These are phyloP conservation scores for Crithidia thermophila DNA, from an alignment of 208 protist genomes.

Conservation along the genomic window DNA sequence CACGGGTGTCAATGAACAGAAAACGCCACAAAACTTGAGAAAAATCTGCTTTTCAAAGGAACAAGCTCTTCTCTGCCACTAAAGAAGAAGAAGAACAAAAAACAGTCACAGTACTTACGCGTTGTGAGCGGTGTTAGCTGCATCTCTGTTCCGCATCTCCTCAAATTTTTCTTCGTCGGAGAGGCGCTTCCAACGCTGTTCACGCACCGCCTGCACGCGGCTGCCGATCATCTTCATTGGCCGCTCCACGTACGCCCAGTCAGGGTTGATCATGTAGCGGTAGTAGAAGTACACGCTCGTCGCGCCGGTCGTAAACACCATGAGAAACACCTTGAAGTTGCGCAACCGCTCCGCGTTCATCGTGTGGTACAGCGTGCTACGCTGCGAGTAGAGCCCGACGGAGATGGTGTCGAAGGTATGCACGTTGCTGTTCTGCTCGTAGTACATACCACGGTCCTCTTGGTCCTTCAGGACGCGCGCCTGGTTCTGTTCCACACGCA, in stretches of 20 bases:
- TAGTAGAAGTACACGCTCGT: constrained; percentile 87
- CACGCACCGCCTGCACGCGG: constrained; percentile 60
- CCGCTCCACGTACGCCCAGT: constrained; percentile 80
- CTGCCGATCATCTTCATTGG: constrained; percentile 80
- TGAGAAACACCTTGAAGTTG: constrained; percentile 84
- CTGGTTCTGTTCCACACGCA: constrained; percentile 86
- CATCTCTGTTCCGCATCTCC: constrained; percentile 12
- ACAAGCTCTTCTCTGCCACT: no score
- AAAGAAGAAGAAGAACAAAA: constrained; percentile 4
- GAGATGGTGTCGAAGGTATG: constrained; percentile 91
- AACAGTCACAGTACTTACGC: neutral
- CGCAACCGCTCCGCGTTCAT: constrained; percentile 80
- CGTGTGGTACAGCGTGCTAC: constrained; percentile 90
- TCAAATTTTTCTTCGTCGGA: constrained; percentile 45
- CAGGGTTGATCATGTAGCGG: constrained; percentile 86
- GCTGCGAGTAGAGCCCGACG: constrained; percentile 84
- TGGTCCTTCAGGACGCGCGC: constrained; percentile 85
- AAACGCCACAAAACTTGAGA: no score
- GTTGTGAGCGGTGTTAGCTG: neutral
- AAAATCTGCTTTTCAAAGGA: no score
- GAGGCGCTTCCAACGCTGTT: constrained; percentile 51
- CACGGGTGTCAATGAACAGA: no score
- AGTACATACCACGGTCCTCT: constrained; percentile 90
- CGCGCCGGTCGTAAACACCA: constrained; percentile 53
- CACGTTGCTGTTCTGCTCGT: constrained; percentile 92